These are phyloP conservation scores for Pyrenophora graminea DNA, from an alignment of 2,329 filamentous ascomycete genomes.

Conservation along the genomic window DNA sequence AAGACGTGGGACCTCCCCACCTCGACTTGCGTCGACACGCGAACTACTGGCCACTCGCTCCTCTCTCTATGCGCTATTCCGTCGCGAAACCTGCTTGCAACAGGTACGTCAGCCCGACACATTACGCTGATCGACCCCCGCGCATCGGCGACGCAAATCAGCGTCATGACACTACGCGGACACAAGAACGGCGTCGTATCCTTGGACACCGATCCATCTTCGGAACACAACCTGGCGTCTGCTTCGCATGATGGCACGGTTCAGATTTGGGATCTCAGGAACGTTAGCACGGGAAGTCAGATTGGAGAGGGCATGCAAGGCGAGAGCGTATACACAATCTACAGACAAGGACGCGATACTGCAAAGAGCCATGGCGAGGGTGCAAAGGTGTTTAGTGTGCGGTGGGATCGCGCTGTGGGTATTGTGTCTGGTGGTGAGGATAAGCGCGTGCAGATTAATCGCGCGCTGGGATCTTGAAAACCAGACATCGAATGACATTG, in stretches of 20 bases:
- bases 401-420: slow-evolving; percentile 83
- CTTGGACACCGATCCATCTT: slow-evolving; percentile 65
- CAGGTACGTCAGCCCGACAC: slow-evolving; percentile 82
- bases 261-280: slow-evolving; percentile 89
- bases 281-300: slow-evolving; percentile 63
- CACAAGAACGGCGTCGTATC: slow-evolving; percentile 75
- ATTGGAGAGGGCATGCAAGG: slow-evolving; percentile 57
- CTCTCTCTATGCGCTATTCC: slow-evolving; percentile 77
- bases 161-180: slow-evolving; percentile 87
- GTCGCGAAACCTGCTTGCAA: slow-evolving; percentile 65
- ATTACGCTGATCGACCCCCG: slow-evolving; percentile 93
- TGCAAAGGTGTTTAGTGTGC: slow-evolving; percentile 85
- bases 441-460: slow-evolving; percentile 89
- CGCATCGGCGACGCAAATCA: slow-evolving; percentile 72
- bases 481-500: not conserved
- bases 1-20: slow-evolving; percentile 91
- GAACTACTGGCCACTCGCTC: slow-evolving; percentile 82
- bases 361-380: slow-evolving; percentile 73
- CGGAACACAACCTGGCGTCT: slow-evolving; percentile 81
- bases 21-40: slow-evolving; percentile 73
- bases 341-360: slow-evolving; percentile 67
- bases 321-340: slow-evolving; percentile 77
- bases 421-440: slow-evolving; percentile 94
- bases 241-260: slow-evolving; percentile 92
- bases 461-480: slow-evolving; percentile 25